Conservation (phyloP, 208 protist species). For the Novymonas esmeraldas region DNA sequence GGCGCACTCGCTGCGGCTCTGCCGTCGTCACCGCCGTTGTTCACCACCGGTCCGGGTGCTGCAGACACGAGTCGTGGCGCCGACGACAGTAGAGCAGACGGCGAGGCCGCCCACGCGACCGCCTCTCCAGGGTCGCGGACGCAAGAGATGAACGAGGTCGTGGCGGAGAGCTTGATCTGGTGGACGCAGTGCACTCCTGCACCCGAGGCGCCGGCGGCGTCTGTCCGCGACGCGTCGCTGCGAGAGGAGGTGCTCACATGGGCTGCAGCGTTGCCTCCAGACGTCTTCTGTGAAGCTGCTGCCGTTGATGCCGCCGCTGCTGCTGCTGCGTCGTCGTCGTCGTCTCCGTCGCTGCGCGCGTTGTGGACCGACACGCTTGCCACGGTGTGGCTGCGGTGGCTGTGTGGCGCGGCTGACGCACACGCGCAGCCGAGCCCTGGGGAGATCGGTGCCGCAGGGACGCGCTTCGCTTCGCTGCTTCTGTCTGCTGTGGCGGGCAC, state of each 20-base stretch:
- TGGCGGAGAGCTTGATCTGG: conserved; percentile 12
- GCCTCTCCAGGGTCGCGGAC: neutral
- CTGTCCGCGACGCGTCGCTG: neutral
- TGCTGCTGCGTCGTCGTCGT: neutral
- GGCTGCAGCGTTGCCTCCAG: conserved; percentile 7
- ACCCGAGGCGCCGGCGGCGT: neutral
- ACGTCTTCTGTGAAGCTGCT: neutral
- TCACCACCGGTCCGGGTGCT: neutral
- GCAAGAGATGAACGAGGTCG: neutral
- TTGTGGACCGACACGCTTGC: conserved; percentile 13
- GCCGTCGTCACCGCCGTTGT: neutral
- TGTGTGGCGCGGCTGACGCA: conserved; percentile 3
- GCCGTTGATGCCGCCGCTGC: neutral
- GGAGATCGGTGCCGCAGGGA: neutral
- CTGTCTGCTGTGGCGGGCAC: conserved; percentile 16
- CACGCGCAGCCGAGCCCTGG: neutral
- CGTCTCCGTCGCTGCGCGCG: conserved; percentile 7
- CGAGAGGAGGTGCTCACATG: conserved; percentile 6
- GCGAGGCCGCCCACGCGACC: neutral
- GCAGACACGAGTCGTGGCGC: neutral
- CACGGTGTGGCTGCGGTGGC: conserved; percentile 10
- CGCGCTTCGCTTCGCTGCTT: conserved; percentile 7
- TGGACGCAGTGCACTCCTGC: conserved; percentile 1
- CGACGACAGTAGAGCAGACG: neutral
- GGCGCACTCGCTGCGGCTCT: conserved; percentile 7